Conservation (phyloP, 257 asterid genomes). For the Jasminum sambac region DNA sequence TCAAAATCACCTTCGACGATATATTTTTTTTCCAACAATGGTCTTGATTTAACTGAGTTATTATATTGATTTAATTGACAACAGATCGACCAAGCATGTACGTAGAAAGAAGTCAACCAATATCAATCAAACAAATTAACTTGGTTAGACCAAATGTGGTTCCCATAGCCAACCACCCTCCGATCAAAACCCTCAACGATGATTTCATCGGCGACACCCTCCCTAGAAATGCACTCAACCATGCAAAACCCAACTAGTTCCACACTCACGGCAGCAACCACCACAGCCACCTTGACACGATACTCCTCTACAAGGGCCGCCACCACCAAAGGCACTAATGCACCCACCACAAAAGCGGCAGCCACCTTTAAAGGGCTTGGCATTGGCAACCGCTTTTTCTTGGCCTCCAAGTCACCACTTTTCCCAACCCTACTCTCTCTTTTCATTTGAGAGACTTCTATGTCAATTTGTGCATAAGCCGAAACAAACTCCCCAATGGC, state of each 20-base stretch:
- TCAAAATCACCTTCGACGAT: no score
- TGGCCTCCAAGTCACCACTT: slow-evolving; percentile 1
- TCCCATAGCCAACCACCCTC: slow-evolving; percentile 24
- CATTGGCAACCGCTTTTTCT: slow-evolving; percentile 44
- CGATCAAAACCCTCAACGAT: slow-evolving; percentile 12
- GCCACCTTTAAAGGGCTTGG: slow-evolving; percentile 62
- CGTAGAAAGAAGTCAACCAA: not conserved
- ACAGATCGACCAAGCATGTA: no score
- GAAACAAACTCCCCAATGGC: slow-evolving; percentile 83
- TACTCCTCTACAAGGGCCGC: slow-evolving; percentile 38
- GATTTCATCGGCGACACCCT: slow-evolving; percentile 13
- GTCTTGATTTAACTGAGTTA: no score
- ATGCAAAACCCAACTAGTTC: slow-evolving; percentile 21
- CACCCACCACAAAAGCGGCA: slow-evolving; percentile 56
- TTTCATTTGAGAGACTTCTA: slow-evolving; percentile 54
- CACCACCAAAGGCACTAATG: slow-evolving; percentile 58
- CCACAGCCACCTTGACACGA: slow-evolving; percentile 7
- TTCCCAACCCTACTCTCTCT: slow-evolving; percentile 22
- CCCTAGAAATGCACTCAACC: slow-evolving; percentile 19
- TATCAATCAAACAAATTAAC: slow-evolving; percentile 10
- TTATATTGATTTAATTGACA: no score
- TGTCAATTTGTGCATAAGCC: slow-evolving; percentile 63
- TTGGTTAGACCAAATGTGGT: slow-evolving; percentile 20
- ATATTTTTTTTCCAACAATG: no score
- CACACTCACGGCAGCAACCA: slow-evolving; percentile 20